Evolutionary conservation across 192 early-diverging fungal genomes (phyloP).

Genomic region (Hyaloraphidium curvatum): DNA sequence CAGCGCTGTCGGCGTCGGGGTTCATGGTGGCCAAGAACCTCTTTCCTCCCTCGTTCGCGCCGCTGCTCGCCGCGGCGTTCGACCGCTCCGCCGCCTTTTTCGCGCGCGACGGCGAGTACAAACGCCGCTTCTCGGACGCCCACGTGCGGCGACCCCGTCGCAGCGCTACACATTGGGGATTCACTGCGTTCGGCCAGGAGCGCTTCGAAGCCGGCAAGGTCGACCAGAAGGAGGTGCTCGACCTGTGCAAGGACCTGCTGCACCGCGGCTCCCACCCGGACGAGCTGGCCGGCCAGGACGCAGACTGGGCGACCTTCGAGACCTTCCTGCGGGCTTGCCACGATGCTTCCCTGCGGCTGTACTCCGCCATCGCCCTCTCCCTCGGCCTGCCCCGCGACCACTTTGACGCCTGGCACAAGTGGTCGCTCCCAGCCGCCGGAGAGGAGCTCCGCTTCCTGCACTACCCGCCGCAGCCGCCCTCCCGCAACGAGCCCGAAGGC

Average conservation of each 20-base stretch:
- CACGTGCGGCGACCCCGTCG: neutral
- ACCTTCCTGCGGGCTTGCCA: neutral
- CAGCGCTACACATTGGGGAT: neutral
- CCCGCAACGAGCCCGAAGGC: neutral
- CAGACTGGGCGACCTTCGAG: neutral
- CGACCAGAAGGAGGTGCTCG: slow-evolving; percentile 2
- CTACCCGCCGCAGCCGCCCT: neutral
- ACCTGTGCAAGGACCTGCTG: neutral
- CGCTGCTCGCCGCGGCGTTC: neutral
- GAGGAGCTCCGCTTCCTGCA: neutral
- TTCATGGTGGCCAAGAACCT: too few species aligned
- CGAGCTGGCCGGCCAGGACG: neutral
- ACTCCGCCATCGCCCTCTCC: neutral
- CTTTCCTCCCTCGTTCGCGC: too few species aligned
- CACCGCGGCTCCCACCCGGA: neutral
- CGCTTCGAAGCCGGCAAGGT: neutral
- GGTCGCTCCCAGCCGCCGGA: too few species aligned
- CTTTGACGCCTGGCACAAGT: too few species aligned
- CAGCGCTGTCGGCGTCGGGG: too few species aligned
- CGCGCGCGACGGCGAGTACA: neutral
- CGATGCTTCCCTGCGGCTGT: neutral
- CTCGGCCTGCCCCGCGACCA: neutral
- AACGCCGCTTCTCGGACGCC: neutral
- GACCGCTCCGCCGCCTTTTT: neutral
- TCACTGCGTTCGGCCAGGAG: neutral